These are phyloP conservation scores for Puccinia sorghi DNA, from an alignment of 1,284 basidiomycete species.

Conservation along the genomic window DNA sequence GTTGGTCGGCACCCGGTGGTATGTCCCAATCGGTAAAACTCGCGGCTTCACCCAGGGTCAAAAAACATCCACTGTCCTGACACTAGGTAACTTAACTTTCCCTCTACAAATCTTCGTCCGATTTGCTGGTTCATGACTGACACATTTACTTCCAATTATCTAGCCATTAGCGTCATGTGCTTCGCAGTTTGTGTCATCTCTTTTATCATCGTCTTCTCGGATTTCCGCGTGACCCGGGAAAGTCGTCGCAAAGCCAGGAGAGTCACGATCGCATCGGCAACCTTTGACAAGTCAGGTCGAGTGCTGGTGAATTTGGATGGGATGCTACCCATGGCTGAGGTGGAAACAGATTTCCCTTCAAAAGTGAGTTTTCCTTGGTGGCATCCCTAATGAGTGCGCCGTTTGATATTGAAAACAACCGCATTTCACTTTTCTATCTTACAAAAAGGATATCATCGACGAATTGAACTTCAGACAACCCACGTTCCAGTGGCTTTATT, in stretches of 20 bases:
- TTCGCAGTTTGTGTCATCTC: constrained; percentile 60
- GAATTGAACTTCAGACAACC: constrained; percentile 61
- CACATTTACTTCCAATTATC: not conserved
- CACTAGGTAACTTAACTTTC: constrained; percentile 12
- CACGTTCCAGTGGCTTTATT: constrained; percentile 64
- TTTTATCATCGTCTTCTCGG: constrained; percentile 59
- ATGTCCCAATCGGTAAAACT: constrained; percentile 6
- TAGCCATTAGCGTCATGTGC: constrained; percentile 62
- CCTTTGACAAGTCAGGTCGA: constrained; percentile 62
- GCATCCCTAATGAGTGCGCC: not conserved
- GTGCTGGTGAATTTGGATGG: constrained; percentile 62
- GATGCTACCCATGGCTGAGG: constrained; percentile 62
- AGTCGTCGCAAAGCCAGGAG: constrained; percentile 60
- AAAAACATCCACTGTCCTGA: constrained; percentile 26
- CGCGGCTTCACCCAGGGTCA: constrained; percentile 19
- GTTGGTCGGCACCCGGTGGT: constrained; percentile 32
- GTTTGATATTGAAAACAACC: not conserved
- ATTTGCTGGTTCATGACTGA: not conserved
- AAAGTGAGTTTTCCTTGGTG: constrained; percentile 25
- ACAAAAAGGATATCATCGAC: constrained; percentile 59
- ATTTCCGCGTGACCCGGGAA: constrained; percentile 59
- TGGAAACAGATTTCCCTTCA: constrained; percentile 60
- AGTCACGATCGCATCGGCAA: constrained; percentile 62
- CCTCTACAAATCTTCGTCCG: not conserved
- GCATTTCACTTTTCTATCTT: not conserved